Conservation (phyloP, 2,329 filamentous ascomycete genomes). For the Ilyonectria mors-panacis region DNA sequence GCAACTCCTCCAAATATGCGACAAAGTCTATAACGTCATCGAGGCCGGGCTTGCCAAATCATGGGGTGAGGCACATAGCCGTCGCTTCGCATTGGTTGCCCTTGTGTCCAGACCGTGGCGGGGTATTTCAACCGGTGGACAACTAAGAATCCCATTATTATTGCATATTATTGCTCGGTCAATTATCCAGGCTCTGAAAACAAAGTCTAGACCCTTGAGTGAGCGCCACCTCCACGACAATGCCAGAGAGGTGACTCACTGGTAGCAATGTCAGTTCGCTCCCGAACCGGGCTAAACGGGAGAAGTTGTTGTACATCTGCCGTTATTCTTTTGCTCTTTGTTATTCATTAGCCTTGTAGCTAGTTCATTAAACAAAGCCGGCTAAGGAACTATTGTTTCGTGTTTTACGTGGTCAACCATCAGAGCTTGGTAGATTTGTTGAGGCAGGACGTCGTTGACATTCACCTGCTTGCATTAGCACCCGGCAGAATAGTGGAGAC, state of each 20-base stretch:
- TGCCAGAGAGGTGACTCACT: too few relatives aligned
- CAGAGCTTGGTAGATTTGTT: too few relatives aligned
- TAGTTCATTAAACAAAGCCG: too few relatives aligned
- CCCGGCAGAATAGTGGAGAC: background rate
- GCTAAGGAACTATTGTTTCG: too few relatives aligned
- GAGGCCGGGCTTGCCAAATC: background rate
- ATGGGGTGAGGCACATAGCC: background rate
- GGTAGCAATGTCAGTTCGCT: too few relatives aligned
- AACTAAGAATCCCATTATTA: background rate
- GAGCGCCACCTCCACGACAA: too few relatives aligned
- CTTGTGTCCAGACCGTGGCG: background rate
- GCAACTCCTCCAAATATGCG: background rate
- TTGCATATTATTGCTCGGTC: background rate
- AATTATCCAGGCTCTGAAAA: background rate
- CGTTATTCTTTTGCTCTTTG: too few relatives aligned
- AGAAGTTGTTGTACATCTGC: too few relatives aligned
- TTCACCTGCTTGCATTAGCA: background rate
- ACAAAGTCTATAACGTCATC: background rate
- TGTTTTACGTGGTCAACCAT: too few relatives aligned
- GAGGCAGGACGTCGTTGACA: background rate
- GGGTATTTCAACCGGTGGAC: background rate
- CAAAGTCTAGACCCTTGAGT: too few relatives aligned
- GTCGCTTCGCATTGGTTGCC: background rate
- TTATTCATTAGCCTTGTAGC: too few relatives aligned
- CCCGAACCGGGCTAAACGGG: too few relatives aligned